Conservation (phyloP, 129 eudicot genomes). For the Pittosporum tobira region DNA sequence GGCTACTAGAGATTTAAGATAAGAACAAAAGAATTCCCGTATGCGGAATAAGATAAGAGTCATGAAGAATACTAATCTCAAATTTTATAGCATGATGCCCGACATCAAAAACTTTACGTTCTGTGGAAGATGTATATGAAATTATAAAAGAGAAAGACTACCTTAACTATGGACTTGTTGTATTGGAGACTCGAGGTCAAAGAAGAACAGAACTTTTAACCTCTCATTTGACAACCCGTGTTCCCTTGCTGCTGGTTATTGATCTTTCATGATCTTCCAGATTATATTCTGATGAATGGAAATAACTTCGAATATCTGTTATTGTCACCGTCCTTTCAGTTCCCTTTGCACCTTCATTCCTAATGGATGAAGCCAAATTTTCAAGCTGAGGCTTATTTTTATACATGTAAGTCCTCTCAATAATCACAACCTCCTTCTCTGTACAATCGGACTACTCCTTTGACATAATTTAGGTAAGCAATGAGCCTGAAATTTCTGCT, state of each 20-base stretch:
- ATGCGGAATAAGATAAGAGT: slow-evolving; percentile 14
- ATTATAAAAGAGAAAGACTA: slow-evolving; percentile 29
- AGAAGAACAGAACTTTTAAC: slow-evolving; percentile 9
- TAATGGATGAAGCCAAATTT: slow-evolving; percentile 13
- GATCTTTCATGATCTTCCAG: slow-evolving; percentile 6
- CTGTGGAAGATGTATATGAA: slow-evolving; percentile 23
- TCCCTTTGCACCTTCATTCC: slow-evolving; percentile 12
- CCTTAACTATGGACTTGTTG: slow-evolving; percentile 25
- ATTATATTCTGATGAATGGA: slow-evolving; percentile 3
- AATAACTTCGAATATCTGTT: neutral
- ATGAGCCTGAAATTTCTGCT: slow-evolving; percentile 1
- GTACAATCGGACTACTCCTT: slow-evolving; percentile 6
- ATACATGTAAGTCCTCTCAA: slow-evolving; percentile 14
- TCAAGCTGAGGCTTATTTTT: slow-evolving; percentile 13
- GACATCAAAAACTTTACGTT: slow-evolving; percentile 17
- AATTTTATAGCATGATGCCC: slow-evolving; percentile 26
- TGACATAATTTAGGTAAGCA: neutral
- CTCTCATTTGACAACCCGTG: slow-evolving; percentile 4
- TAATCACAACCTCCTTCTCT: slow-evolving; percentile 12
- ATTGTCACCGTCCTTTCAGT: slow-evolving; percentile 8
- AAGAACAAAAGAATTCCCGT: slow-evolving; percentile 13
- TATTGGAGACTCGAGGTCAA: slow-evolving; percentile 11
- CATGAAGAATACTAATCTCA: slow-evolving; percentile 5
- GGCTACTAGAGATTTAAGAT: neutral
- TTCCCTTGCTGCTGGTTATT: neutral